A percentile compares a stretch with the other conserved stretches of the same genome.
Evolutionary conservation across 1,284 basidiomycete genomes (phyloP).

Genomic region (Hypsizygus ulmarius): DNA sequence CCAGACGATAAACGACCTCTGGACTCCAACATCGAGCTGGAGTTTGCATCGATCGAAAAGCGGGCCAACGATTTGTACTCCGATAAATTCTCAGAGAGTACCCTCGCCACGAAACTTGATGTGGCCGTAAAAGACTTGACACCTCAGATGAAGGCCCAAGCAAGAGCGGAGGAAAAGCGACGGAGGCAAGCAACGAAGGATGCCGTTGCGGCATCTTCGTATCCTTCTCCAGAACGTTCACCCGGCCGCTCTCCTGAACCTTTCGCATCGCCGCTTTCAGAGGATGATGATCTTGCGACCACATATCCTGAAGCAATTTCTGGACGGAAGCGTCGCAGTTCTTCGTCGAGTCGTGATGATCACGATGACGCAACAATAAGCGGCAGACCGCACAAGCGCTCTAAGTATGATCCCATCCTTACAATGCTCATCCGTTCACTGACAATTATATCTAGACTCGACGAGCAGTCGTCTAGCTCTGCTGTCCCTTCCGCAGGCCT

Average conservation of each 20-base stretch:
- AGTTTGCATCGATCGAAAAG: slow-evolving; percentile 34
- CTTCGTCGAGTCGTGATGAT: slow-evolving; percentile 2
- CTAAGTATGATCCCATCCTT: slow-evolving; percentile 26
- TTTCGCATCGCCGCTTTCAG: not conserved
- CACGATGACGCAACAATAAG: not conserved
- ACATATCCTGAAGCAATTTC: slow-evolving; percentile 1
- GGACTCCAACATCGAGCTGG: slow-evolving; percentile 23
- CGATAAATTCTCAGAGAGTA: slow-evolving; percentile 25
- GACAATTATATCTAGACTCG: no score
- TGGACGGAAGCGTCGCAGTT: slow-evolving; percentile 11
- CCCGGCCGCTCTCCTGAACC: slow-evolving; percentile 16
- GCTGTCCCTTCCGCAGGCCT: not conserved
- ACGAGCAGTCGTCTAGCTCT: not conserved
- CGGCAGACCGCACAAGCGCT: slow-evolving; percentile 21
- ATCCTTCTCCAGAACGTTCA: slow-evolving; percentile 20
- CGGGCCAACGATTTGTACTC: slow-evolving; percentile 33
- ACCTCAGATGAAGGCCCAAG: slow-evolving; percentile 18
- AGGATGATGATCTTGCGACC: slow-evolving; percentile 4
- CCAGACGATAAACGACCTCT: slow-evolving; percentile 24
- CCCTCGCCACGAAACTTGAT: slow-evolving; percentile 27
- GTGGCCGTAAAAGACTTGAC: slow-evolving; percentile 27
- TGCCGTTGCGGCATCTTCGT: slow-evolving; percentile 12
- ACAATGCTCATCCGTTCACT: no score
- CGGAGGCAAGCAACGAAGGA: slow-evolving; percentile 3
- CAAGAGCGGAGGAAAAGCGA: not conserved